phyloP scores from a whole-genome alignment of 345 rosid genomes.

The Linum lewisii region DNA sequence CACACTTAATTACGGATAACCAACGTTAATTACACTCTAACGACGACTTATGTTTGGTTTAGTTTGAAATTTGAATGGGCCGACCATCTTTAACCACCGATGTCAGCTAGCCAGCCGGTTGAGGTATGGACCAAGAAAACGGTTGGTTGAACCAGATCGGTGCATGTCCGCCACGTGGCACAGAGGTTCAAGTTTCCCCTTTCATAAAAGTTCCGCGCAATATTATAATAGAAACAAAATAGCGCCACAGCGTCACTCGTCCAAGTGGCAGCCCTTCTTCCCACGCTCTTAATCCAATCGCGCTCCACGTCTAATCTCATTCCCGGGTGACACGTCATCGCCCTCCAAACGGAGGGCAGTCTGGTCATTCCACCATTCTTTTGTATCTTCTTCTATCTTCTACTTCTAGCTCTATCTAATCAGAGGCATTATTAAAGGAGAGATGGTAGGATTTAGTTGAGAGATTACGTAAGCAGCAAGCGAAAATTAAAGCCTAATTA shows the following conservation, averaged over 20 bases:
- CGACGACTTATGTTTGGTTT: no score
- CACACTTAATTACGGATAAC: no score
- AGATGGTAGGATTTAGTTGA: neutral
- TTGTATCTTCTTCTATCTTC: neutral
- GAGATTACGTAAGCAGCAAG: slow-evolving; percentile 71
- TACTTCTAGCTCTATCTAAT: neutral
- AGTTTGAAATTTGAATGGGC: no score
- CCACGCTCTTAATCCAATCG: neutral
- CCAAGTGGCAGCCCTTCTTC: neutral
- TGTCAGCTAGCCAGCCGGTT: no score
- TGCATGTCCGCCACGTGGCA: neutral
- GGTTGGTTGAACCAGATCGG: neutral
- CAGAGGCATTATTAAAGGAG: neutral
- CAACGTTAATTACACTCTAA: no score
- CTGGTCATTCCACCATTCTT: neutral
- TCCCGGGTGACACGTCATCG: no score
- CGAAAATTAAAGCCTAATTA: slow-evolving; percentile 23
- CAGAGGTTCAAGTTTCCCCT: neutral
- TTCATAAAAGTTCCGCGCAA: no score
- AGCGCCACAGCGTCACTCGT: neutral
- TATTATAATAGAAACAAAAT: no score
- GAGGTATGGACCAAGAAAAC: neutral
- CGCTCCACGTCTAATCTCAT: neutral
- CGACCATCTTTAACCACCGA: no score
- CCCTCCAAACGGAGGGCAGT: neutral